phyloP scores from a whole-genome alignment of 2,329 filamentous ascomycete species.

The Sporothrix euskadiensis region DNA sequence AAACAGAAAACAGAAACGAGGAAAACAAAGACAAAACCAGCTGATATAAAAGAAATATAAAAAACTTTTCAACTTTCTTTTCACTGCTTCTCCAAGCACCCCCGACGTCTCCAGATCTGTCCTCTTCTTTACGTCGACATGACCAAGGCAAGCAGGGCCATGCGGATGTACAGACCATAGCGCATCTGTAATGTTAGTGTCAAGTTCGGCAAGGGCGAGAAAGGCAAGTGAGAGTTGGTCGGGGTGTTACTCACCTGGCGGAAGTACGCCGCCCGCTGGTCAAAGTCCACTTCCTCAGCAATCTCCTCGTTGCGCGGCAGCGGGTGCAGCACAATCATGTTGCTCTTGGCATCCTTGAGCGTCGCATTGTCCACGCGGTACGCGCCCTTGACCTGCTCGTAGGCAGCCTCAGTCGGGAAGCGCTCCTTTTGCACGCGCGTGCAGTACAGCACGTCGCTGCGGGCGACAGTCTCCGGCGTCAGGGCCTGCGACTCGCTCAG shows the following conservation, averaged over 20 bases:
- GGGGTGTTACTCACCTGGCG: slow-evolving; percentile 75
- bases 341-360: slow-evolving; percentile 85
- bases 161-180: slow-evolving; percentile 96
- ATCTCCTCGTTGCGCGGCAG: slow-evolving; percentile 92
- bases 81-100: not conserved
- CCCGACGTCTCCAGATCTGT: not conserved
- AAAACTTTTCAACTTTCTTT: slow-evolving; percentile 28
- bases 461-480: slow-evolving; percentile 81
- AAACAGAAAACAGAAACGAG: slow-evolving; percentile 2
- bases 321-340: slow-evolving; percentile 94
- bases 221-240: too few species aligned
- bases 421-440: slow-evolving; percentile 96
- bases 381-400: slow-evolving; percentile 82
- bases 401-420: slow-evolving; percentile 77
- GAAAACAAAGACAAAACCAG: not conserved
- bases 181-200: slow-evolving; percentile 67
- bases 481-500: slow-evolving; percentile 73
- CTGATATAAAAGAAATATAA: slow-evolving; percentile 1
- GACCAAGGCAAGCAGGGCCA: slow-evolving; percentile 93
- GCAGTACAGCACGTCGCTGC: slow-evolving; percentile 92
- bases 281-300: slow-evolving; percentile 93
- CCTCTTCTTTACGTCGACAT: slow-evolving; percentile 55
- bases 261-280: slow-evolving; percentile 96
- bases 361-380: slow-evolving; percentile 90
- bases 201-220: not conserved